Base-by-base conservation (phyloP, 805 yeast genomes). In the Myxozyma vanderwaltii region DNA sequence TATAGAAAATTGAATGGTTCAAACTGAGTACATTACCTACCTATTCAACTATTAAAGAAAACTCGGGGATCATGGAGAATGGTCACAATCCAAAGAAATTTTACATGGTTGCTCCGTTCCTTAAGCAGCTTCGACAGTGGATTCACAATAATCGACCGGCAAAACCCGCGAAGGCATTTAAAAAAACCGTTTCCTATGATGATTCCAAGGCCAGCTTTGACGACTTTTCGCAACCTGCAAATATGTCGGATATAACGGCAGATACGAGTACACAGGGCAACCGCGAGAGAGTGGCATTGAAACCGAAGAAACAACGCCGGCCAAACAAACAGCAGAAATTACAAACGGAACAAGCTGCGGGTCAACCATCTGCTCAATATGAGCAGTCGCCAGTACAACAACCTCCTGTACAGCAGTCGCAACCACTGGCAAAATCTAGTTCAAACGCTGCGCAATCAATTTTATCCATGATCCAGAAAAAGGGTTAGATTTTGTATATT, bases 21-120 rank as follows among this genome's bases (percentile, higher is more conserved):
- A 68, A 69, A 21, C 64, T 76, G 44, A 56, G 54, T 13, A 54
- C 61, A 17, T 57, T 76, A 56, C 77, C 76, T 1, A 68, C 71
- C 6, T 74, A 62, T 57, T 51, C 71, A n/a, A 48, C 56, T 4
- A 54, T 38, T 46, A 38, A 23, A 40, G 27, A 44, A 17, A 38
- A 47, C 45, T 36, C 50, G 48, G 49, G 55, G 36, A 29, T 41
- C 39, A 36, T 23, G 55, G 24, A 47, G 31, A 50, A 50, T 17
- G 61, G 50, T 8, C 15, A 47, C 21, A 31, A 43, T 23, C 31
- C 58, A 3, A 61, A 58, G 44, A 65, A 66, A 39, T 75, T 67
- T 53, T 74, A 68, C 67, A 64, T 72, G 71, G 76, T 75, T 6
- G 72, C 74, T 0, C 76, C 77, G 27, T 76, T 76, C 57, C 63